phyloP scores from a whole-genome alignment of 2,329 filamentous ascomycete species.

The Botrytis fragariae region DNA sequence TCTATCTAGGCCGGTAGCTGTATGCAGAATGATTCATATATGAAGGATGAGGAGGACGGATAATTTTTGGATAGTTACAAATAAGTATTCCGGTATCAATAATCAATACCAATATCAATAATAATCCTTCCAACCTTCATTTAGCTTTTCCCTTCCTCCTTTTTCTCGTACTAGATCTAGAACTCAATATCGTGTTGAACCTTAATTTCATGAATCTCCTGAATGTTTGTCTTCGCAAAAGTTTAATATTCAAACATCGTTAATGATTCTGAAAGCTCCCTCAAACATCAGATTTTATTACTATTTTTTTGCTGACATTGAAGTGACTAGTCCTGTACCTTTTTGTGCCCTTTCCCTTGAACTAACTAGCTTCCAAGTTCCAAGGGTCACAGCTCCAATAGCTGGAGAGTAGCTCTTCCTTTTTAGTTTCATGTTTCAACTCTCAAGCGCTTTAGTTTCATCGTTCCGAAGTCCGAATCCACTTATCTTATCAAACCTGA shows the following conservation, averaged over 20 bases:
- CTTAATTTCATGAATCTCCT: neutral
- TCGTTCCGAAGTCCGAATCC: neutral
- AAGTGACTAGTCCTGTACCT: neutral
- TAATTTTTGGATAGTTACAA: neutral
- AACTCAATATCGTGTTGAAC: neutral
- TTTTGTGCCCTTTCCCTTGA: neutral
- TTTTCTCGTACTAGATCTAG: neutral
- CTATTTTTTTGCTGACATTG: neutral
- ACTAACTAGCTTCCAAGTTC: neutral
- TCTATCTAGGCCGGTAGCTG: no score
- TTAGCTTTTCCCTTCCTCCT: neutral
- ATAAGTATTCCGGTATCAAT: neutral
- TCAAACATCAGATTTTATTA: neutral
- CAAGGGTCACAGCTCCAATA: neutral
- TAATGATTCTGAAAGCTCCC: neutral
- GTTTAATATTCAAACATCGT: neutral
- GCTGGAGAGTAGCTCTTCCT: neutral
- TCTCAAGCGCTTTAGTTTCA: neutral
- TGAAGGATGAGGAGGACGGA: neutral
- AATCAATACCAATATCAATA: neutral
- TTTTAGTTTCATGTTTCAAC: slow-evolving; percentile 4
- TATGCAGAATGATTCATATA: neutral
- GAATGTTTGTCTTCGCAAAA: neutral
- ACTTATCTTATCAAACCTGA: slow-evolving; percentile 3
- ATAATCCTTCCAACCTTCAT: neutral